Conservation (phyloP, 345 rosid species). For the Orychophragmus violaceus region DNA sequence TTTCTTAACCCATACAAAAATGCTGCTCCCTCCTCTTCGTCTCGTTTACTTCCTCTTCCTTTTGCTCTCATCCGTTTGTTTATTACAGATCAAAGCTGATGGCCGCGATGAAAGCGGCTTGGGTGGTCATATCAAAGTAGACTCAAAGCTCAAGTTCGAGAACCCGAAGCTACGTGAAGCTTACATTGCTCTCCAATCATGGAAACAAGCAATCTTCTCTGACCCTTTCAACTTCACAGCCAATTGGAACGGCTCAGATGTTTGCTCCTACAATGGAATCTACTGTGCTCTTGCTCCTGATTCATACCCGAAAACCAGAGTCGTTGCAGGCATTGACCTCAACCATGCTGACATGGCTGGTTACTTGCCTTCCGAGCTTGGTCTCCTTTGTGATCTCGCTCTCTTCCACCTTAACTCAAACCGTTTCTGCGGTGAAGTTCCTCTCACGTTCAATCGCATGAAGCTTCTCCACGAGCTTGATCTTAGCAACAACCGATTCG, state of each 20-base stretch:
- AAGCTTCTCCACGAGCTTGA: constrained; percentile 68
- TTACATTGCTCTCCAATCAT: constrained; percentile 66
- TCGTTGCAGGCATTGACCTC: constrained; percentile 68
- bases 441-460: constrained; percentile 42
- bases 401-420: constrained; percentile 69
- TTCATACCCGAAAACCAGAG: constrained; percentile 23
- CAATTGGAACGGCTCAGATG: constrained; percentile 54
- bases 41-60: constrained; percentile 30
- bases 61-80: constrained; percentile 31
- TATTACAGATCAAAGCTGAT: constrained; percentile 33
- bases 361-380: constrained; percentile 53
- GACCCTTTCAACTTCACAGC: constrained; percentile 73
- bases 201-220: constrained; percentile 59
- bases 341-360: constrained; percentile 79
- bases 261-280: constrained; percentile 60
- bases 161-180: constrained; percentile 52
- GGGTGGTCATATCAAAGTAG: constrained; percentile 23
- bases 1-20: constrained; percentile 26
- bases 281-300: constrained; percentile 44
- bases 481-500: constrained; percentile 70
- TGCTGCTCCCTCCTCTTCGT: constrained; percentile 30
- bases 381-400: constrained; percentile 59
- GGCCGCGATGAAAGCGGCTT: constrained; percentile 11
- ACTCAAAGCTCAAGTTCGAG: constrained; percentile 44
- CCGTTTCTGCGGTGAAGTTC: constrained; percentile 63